Conservation (phyloP, 805 yeast genomes). For the Sugiyamaella mastotermitis region DNA sequence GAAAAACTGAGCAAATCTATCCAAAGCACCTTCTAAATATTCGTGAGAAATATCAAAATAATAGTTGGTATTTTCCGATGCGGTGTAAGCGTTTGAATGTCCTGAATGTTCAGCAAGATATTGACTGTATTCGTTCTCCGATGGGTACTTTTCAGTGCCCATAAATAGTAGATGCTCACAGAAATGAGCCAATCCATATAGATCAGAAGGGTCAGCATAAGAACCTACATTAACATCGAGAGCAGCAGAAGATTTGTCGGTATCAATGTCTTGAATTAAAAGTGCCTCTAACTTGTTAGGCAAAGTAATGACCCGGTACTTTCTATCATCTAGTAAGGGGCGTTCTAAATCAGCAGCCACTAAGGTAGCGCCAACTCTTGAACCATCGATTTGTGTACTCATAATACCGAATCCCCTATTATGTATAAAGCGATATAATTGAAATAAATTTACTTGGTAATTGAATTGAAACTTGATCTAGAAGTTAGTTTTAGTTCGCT, state of each 20-base stretch:
- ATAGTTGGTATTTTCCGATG: constrained; percentile 83
- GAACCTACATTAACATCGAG: constrained; percentile 78
- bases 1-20: constrained; percentile 89
- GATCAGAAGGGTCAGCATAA: constrained; percentile 60
- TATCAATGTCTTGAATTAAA: constrained; percentile 69
- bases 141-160: constrained; percentile 74
- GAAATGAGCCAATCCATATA: constrained; percentile 83
- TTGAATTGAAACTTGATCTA: too few relatives aligned
- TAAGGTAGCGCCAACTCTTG: constrained; percentile 5
- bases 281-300: constrained; percentile 65
- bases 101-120: constrained; percentile 83
- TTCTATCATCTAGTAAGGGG: constrained; percentile 59
- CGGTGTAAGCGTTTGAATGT: constrained; percentile 85
- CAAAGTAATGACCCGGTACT: constrained; percentile 60
- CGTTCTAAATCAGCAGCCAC: constrained; percentile 32
- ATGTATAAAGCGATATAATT: too few relatives aligned
- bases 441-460: too few relatives aligned
- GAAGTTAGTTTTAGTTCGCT: too few relatives aligned
- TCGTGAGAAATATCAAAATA: constrained; percentile 78
- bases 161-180: constrained; percentile 80
- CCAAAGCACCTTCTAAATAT: constrained; percentile 79
- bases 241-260: constrained; percentile 60
- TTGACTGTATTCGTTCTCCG: constrained; percentile 66
- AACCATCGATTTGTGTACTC: constrained; percentile 2
- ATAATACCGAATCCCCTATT: too few relatives aligned